Base-by-base conservation (phyloP, 2,329 filamentous ascomycete species). In the Sclerotinia trifoliorum region DNA sequence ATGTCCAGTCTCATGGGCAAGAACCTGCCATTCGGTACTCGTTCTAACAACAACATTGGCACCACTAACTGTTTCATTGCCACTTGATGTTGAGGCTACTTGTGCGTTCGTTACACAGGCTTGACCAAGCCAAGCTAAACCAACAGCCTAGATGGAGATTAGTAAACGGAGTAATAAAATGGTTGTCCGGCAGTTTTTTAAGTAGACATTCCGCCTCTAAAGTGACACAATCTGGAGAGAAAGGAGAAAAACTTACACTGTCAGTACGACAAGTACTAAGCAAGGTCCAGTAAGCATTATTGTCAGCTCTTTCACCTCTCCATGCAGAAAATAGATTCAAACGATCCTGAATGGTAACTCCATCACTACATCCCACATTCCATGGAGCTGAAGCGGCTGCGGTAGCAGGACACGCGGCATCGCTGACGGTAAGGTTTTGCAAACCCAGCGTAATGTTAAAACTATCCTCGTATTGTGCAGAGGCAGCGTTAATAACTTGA, bases 381-480 rank as follows among this genome's bases (percentile, higher is more conserved):
- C 94, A 99, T 0, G 88, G 88, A 0, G 91, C 89, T 5, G 88
- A 85, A 2, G 86, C 77, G 13, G 88, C 84, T 7, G 90, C 81
- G 0, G 87, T 85, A 5, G 86, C 86, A 0, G 94, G 92, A 76
- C 95, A 99, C n/a, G 83, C 82, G 5, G 84, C 79, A 56, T 92
- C 87, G 68, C 87, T 92, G 70, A 97, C 86, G 42, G 93, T 91
- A 65, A 99, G 80, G 76, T 97, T 96, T 73, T 90, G 88, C 70
- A 99, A 87, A 55, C 93, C 95, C 48, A 99, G 87, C 0, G 94
- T 94, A 74, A 99, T 94, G 79, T 97, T 97, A 82, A 99, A 98
- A 10, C 91, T 91, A 74, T 84, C 87, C 78, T 99, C 95, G 77
- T 95, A 99, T 13, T 97, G 81, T 70, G 88, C 86, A 1, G 94